Evolutionary conservation across 106 monocot genomes (phyloP).

Genomic region (Acanthochlamys bracteata): DNA sequence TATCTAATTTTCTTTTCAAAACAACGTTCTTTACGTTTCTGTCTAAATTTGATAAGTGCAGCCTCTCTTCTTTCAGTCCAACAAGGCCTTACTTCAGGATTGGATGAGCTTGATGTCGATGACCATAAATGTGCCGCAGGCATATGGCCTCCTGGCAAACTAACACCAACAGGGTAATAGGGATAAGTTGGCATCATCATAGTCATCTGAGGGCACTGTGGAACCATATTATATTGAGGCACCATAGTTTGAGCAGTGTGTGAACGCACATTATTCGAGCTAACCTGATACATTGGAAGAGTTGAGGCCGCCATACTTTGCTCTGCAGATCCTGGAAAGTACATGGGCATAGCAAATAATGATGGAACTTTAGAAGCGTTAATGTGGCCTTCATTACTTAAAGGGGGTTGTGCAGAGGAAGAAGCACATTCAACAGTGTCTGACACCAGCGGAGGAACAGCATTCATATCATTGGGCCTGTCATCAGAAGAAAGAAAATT

Average conservation of each 20-base stretch:
- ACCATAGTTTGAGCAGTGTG: constrained; percentile 14
- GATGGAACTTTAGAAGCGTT: constrained; percentile 20
- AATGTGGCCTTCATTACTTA: constrained; percentile 18
- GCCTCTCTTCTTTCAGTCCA: constrained; percentile 46
- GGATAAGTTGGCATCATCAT: constrained; percentile 35
- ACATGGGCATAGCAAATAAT: constrained; percentile 32
- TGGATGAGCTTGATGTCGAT: constrained; percentile 14
- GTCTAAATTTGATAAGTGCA: constrained; percentile 59
- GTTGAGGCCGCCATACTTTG: constrained; percentile 19
- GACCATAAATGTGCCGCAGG: constrained; percentile 21
- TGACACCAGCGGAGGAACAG: constrained; percentile 12
- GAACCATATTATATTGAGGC: constrained; percentile 32
- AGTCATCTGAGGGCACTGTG: constrained; percentile 29
- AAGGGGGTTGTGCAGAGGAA: constrained; percentile 15
- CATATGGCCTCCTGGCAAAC: constrained; percentile 28
- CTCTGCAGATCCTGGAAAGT: constrained; percentile 25
- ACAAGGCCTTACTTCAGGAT: constrained; percentile 24
- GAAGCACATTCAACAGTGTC: constrained; percentile 17
- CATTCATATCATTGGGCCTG: constrained; percentile 6
- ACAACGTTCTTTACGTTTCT: constrained; percentile 55
- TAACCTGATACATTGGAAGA: constrained; percentile 25
- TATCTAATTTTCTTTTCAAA: constrained; percentile 75
- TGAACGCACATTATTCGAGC: constrained; percentile 12
- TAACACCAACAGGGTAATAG: constrained; percentile 25
- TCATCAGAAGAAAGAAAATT: constrained; percentile 19